Percentiles rank a stretch among this genome's conserved stretches.
phyloP scores from a whole-genome alignment of 139 green algal species.

The Coelastrella sp. region DNA sequence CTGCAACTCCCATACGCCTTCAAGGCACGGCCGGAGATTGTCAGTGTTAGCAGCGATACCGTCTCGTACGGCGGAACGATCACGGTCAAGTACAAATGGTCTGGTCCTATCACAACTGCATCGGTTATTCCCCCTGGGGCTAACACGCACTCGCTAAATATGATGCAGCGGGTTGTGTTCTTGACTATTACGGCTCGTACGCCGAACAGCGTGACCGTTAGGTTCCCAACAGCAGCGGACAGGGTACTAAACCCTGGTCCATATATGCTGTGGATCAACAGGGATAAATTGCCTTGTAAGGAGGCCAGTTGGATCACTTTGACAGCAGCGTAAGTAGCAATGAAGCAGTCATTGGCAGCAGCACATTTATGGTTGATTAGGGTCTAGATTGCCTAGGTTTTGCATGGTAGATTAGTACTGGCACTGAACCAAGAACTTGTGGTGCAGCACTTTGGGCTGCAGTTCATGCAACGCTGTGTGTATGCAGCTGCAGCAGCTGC shows the following conservation, averaged over 20 bases:
- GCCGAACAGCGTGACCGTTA: neutral
- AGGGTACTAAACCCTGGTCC: constrained; percentile 36
- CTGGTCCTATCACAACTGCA: neutral
- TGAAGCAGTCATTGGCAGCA: too few relatives aligned
- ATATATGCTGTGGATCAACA: constrained; percentile 50
- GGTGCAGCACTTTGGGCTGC: too few relatives aligned
- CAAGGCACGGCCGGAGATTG: constrained; percentile 35
- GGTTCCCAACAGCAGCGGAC: neutral
- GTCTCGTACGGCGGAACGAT: constrained; percentile 39
- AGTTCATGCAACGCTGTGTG: too few relatives aligned
- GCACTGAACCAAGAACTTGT: too few relatives aligned
- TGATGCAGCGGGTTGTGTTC: constrained; percentile 49
- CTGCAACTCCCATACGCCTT: constrained; percentile 50
- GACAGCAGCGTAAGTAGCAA: neutral
- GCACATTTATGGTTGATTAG: too few relatives aligned
- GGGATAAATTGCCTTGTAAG: constrained; percentile 31
- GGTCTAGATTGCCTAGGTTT: too few relatives aligned
- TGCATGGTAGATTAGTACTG: too few relatives aligned
- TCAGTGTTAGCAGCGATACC: neutral
- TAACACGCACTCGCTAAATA: constrained; percentile 44
- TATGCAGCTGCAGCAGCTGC: too few relatives aligned
- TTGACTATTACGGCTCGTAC: neutral
- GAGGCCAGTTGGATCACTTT: constrained; percentile 44
- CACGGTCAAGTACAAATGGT: neutral
- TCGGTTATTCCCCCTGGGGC: constrained; percentile 33